Conservation (phyloP, 2,329 filamentous ascomycete species). For the Fusarium temperatum region DNA sequence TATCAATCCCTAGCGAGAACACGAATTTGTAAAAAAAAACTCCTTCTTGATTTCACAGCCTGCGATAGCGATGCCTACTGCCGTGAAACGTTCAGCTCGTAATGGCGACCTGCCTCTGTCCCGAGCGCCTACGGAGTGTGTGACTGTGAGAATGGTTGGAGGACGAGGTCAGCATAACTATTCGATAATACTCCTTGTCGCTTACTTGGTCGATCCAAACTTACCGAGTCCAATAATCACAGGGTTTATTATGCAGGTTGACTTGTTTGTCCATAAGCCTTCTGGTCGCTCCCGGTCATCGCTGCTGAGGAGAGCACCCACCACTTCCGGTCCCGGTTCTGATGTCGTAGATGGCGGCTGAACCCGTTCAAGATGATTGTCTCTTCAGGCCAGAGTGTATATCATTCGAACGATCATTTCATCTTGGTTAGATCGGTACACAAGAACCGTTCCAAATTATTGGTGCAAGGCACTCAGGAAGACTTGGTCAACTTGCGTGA, state of each 20-base stretch:
- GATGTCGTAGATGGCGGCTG: not conserved
- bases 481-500: slow-evolving; percentile 3
- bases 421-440: not conserved
- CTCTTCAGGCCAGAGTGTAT: not conserved
- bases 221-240: not conserved
- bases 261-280: not conserved
- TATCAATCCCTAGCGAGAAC: slow-evolving; percentile 16
- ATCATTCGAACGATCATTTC: not conserved
- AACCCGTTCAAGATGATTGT: not conserved
- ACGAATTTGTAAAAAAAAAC: not conserved
- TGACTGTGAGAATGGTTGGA: not conserved
- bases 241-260: slow-evolving; percentile 11
- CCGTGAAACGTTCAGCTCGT: slow-evolving; percentile 1
- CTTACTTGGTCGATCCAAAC: not conserved
- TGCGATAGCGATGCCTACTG: slow-evolving; percentile 15
- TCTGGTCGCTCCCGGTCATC: slow-evolving; percentile 1
- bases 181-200: not conserved
- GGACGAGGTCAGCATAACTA: slow-evolving; percentile 16
- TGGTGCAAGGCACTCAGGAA: slow-evolving; percentile 10
- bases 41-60: not conserved
- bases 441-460: slow-evolving; percentile 9
- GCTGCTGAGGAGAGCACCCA: not conserved
- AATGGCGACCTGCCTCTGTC: slow-evolving; percentile 20
- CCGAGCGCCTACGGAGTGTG: not conserved
- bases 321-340: not conserved